Conservation (phyloP, 805 yeast genomes). For the Candida krabiensis region DNA sequence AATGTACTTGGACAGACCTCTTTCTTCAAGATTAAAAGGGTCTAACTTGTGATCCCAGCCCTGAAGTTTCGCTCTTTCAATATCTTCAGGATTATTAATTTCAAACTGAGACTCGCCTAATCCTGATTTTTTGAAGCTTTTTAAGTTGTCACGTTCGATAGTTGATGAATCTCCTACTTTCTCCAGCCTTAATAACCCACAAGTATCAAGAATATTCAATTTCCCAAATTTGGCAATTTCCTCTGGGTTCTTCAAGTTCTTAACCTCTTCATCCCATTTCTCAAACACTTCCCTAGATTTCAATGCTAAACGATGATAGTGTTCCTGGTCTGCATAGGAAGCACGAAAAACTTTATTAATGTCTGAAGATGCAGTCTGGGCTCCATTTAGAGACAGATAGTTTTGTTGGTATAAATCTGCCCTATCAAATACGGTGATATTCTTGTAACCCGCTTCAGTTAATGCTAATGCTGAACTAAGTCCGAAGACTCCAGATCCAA, state of each 20-base stretch:
- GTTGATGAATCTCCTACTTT: constrained; percentile 13
- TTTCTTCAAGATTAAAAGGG: constrained; percentile 9
- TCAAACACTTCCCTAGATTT: constrained; percentile 19
- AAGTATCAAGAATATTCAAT: constrained; percentile 21
- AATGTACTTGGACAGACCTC: constrained; percentile 7
- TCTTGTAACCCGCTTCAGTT: constrained; percentile 31
- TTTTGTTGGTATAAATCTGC: constrained; percentile 25
- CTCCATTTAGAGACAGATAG: constrained; percentile 32
- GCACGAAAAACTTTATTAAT: constrained; percentile 38
- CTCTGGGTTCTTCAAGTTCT: constrained; percentile 14
- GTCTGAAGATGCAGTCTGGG: constrained; percentile 39
- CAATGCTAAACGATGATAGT: constrained; percentile 30
- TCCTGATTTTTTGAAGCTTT: constrained; percentile 25
- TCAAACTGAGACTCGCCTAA: constrained; percentile 26
- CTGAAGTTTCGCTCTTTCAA: constrained; percentile 29
- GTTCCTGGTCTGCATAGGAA: constrained; percentile 33
- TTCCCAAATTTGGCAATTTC: constrained; percentile 18
- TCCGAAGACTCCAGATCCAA: constrained; percentile 57
- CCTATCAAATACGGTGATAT: constrained; percentile 38
- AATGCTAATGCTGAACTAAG: constrained; percentile 44
- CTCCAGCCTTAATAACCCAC: constrained; percentile 28
- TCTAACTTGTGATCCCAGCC: constrained; percentile 27
- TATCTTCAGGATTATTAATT: constrained; percentile 26
- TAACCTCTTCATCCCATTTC: constrained; percentile 18
- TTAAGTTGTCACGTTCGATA: constrained; percentile 18